Base-by-base conservation (phyloP, 768 basidiomycete genomes). In the Suillus clintonianus region DNA sequence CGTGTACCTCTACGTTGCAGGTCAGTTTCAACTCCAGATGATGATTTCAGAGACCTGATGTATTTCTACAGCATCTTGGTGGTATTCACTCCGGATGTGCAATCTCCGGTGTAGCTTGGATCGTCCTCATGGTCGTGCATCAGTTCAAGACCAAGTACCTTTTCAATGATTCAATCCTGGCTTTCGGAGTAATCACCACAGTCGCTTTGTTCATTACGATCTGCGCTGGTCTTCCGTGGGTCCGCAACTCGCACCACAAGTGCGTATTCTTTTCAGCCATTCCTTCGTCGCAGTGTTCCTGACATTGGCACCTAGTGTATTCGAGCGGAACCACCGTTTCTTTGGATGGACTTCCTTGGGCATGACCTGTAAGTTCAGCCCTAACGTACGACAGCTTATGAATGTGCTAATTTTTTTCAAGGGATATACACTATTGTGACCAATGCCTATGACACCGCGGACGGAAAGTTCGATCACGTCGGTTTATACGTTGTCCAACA, bases 241-340 rank as follows among this genome's bases (percentile, higher is more conserved):
- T 93, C 53, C 82, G 91, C 66, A 92, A 92, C 68, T 86, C 85
- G 13, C 89, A 91, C 67, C 91, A 92, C 80, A 92, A 92, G 90
- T 91, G 72, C 69, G 85, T 75, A 65, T 13, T 22, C 8, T 37
- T 50, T 56, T 3, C 42, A 64, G 53, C 27, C 15, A 43, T 17
- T 43, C 19, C 43, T 59, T 55, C 17, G 19, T 19, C 56, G 41
- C 10, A 9, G 13, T 7, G 8, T 51, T 30, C 14, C 54, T 60
- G 22, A 64, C 50, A 61, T 27, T 66, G 50, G 22, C 51, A 11
- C 56, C 10, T 62, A 92, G 89, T 71, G 84, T 91, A 22, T 93
- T 93, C 67, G 91, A 93, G 73, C 85, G 90, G 59, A 87, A 90
- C 66, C 91, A 93, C 72, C 85, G 91, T 11, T 92, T 92, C 76